These are phyloP conservation scores for Candida xiaguanensis DNA, from an alignment of 805 yeast species.

Conservation along the genomic window DNA sequence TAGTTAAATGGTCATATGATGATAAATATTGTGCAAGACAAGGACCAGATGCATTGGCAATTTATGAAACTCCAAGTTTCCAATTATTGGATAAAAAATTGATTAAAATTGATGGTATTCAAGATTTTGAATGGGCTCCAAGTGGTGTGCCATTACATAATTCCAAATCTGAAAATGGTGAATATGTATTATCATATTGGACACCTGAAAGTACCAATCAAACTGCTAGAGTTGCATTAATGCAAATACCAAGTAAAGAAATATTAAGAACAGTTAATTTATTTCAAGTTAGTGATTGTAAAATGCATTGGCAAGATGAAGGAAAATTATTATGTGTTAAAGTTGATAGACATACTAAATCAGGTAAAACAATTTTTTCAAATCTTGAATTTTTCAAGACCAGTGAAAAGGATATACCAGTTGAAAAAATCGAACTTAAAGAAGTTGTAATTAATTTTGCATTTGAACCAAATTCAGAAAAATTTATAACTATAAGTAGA, in stretches of 20 bases:
- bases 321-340: slow-evolving; percentile 84
- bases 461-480: slow-evolving; percentile 93
- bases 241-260: slow-evolving; percentile 81
- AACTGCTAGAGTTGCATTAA: slow-evolving; percentile 89
- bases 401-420: slow-evolving; percentile 87
- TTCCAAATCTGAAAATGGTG: slow-evolving; percentile 49
- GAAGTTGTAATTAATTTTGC: slow-evolving; percentile 84
- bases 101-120: slow-evolving; percentile 76
- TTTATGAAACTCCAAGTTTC: slow-evolving; percentile 80
- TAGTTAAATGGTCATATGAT: slow-evolving; percentile 92
- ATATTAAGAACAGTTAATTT: slow-evolving; percentile 87
- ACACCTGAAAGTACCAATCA: slow-evolving; percentile 92
- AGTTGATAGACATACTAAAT: slow-evolving; percentile 95
- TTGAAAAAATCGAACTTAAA: slow-evolving; percentile 88
- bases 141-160: slow-evolving; percentile 68
- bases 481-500: slow-evolving; percentile 77
- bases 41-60: slow-evolving; percentile 87
- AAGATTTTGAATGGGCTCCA: slow-evolving; percentile 95
- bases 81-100: slow-evolving; percentile 82
- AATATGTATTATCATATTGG: slow-evolving; percentile 85
- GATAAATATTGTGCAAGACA: slow-evolving; percentile 92
- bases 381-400: slow-evolving; percentile 89
- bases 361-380: slow-evolving; percentile 87
- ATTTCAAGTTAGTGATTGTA: slow-evolving; percentile 90
- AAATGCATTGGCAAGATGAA: slow-evolving; percentile 90